Evolutionary conservation across 768 basidiomycete genomes (phyloP).

Genomic region (Termitomyces sp.): DNA sequence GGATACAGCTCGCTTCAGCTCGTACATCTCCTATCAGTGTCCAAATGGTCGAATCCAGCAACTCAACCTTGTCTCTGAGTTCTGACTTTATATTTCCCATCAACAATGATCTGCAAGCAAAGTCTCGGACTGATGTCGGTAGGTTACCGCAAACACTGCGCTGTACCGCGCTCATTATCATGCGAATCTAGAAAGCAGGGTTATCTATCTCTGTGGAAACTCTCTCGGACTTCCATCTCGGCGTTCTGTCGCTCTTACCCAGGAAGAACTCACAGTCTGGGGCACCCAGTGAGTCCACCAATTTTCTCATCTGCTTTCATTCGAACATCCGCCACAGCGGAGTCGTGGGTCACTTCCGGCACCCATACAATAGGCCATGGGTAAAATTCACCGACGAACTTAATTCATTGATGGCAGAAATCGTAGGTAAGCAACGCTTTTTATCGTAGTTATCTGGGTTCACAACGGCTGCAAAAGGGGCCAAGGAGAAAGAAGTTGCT

Average conservation of each 20-base stretch:
- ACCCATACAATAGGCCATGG: conserved; percentile 85
- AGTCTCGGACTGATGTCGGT: conserved; percentile 33
- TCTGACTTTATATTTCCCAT: conserved; percentile 54
- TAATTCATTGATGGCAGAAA: conserved; percentile 66
- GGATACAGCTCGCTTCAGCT: not conserved
- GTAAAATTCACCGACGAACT: conserved; percentile 67
- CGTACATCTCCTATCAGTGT: not conserved
- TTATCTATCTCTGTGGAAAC: conserved; percentile 93
- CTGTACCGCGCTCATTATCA: conserved; percentile 2
- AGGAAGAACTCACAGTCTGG: conserved; percentile 87
- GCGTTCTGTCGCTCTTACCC: conserved; percentile 61
- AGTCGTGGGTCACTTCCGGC: conserved; percentile 85
- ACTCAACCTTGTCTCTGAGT: conserved; percentile 30
- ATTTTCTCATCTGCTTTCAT: conserved; percentile 8
- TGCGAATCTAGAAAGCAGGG: conserved; percentile 38
- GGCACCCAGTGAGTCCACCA: conserved; percentile 46
- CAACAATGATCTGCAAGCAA: conserved; percentile 43
- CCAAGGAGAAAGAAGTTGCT: conserved; percentile 83
- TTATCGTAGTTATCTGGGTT: conserved; percentile 6
- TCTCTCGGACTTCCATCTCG: conserved; percentile 84
- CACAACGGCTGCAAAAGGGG: conserved; percentile 48
- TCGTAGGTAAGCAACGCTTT: conserved; percentile 60
- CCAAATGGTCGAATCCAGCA: conserved; percentile 9
- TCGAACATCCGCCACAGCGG: conserved; percentile 42
- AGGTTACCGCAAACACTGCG: conserved; percentile 3